These are phyloP conservation scores for Phylloporus arenicola DNA, from an alignment of 768 basidiomycete species.

Conservation along the genomic window DNA sequence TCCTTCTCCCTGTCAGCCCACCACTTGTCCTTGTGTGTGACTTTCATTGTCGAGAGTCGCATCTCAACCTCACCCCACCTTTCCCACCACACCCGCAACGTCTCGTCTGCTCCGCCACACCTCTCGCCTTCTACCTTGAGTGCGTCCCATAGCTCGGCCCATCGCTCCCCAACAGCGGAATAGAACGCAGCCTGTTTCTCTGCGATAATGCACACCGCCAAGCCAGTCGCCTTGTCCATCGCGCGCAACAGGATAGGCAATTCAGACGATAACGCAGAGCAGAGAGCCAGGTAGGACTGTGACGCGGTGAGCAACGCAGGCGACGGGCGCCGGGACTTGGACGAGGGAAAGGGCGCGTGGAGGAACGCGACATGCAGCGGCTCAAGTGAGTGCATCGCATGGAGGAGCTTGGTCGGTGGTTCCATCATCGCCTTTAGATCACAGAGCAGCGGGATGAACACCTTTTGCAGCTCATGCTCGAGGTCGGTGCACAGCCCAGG, in stretches of 20 bases:
- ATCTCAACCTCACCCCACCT: slow-evolving; percentile 66
- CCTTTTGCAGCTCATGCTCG: slow-evolving; percentile 47
- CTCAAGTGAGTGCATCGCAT: slow-evolving; percentile 67
- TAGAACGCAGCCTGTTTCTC: slow-evolving; percentile 59
- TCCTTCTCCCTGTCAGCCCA: slow-evolving; percentile 28
- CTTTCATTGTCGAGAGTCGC: slow-evolving; percentile 35
- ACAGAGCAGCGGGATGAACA: slow-evolving; percentile 53
- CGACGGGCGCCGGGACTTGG: slow-evolving; percentile 55
- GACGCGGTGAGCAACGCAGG: slow-evolving; percentile 66
- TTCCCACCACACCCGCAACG: slow-evolving; percentile 62
- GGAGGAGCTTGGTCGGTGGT: slow-evolving; percentile 60
- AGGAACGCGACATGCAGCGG: slow-evolving; percentile 68
- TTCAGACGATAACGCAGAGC: slow-evolving; percentile 65
- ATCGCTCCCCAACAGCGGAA: slow-evolving; percentile 52
- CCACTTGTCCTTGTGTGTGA: slow-evolving; percentile 34
- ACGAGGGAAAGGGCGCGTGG: slow-evolving; percentile 54
- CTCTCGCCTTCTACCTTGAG: slow-evolving; percentile 65
- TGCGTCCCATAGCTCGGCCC: slow-evolving; percentile 84
- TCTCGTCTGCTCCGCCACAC: slow-evolving; percentile 64
- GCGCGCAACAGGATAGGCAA: slow-evolving; percentile 59
- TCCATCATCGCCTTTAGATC: slow-evolving; percentile 54
- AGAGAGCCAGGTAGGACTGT: slow-evolving; percentile 69
- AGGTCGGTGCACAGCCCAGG: slow-evolving; percentile 49
- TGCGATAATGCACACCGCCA: slow-evolving; percentile 48
- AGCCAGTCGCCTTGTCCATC: slow-evolving; percentile 54